Evolutionary conservation across 2,329 filamentous ascomycete species (phyloP), one percentile per base, ranked within the genome.

Genomic region (Penicillium sclerotigenum): DNA sequence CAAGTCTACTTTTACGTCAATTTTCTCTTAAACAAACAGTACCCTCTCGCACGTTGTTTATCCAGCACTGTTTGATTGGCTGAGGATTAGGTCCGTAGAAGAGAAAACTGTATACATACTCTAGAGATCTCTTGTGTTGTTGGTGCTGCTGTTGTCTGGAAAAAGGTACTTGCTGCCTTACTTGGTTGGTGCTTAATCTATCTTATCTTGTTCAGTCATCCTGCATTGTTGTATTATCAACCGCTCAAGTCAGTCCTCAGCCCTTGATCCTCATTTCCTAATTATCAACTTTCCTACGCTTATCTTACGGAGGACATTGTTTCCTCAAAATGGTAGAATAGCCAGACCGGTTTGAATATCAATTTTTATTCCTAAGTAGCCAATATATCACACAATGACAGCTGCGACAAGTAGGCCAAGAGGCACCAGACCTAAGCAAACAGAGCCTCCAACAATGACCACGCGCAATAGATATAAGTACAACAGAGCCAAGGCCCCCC

Each of bases 41-140:
- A 54, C 55, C 42, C 49, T 40, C 38, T 52, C 47, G 47, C 58
- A 58, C 52, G 55, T 52, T 55, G 58, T 56, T 56, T 56, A 56
- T 48, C 59, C 59, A 55, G 51, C 45, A 52, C 49, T 56, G 49
- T 58, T 48, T 56, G 55, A 37, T 52, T 64, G 59, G 57, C 57
- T 54, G 58, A 58, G 56, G 58, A 60, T 59, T 53, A 54, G 57
- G 59, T 58, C 54, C 56, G 64, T 67, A 61, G 66, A 65, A 69
- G 64, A 68, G 69, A 72, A 71, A 68, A 66, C 62, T 73, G 70
- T 73, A 72, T 71, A 71, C 70, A 73, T 72, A 72, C 65, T 64
- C 61, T 70, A 67, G 69, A 72, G 65, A 70, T 61, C 56, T 64
- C 63, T 52, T 63, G 61, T 66, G 64, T 65, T 64, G 56, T 63